A percentile compares a stretch with the other conserved stretches of the same genome.
Evolutionary conservation across 805 yeast species (phyloP).

Genomic region (Pichia eremophila): DNA sequence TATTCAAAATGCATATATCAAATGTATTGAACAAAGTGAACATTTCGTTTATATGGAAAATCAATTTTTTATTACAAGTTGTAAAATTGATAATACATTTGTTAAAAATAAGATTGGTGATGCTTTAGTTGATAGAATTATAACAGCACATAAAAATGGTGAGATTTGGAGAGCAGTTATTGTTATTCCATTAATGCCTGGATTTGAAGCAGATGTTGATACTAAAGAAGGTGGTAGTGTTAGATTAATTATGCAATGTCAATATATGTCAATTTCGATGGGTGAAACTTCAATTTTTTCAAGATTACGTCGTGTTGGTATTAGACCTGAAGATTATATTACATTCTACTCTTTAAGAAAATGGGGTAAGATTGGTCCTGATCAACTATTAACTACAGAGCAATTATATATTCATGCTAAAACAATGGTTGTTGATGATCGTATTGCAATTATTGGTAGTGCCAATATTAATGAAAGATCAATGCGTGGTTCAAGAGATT

Average conservation of each 20-base stretch:
- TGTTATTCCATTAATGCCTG: slow-evolving; percentile 94
- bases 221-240: slow-evolving; percentile 91
- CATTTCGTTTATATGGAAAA: slow-evolving; percentile 93
- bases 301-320: slow-evolving; percentile 66
- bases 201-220: slow-evolving; percentile 89
- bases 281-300: slow-evolving; percentile 86
- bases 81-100: slow-evolving; percentile 72
- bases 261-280: slow-evolving; percentile 84
- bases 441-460: slow-evolving; percentile 90
- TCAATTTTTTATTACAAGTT: slow-evolving; percentile 89
- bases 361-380: slow-evolving; percentile 88
- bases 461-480: slow-evolving; percentile 97
- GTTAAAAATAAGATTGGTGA: slow-evolving; percentile 89
- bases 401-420: slow-evolving; percentile 93
- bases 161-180: slow-evolving; percentile 85
- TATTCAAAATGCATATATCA: slow-evolving; percentile 86
- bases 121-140: slow-evolving; percentile 93
- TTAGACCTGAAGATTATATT: slow-evolving; percentile 83
- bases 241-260: slow-evolving; percentile 93
- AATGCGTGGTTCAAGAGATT: slow-evolving; percentile 88
- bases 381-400: slow-evolving; percentile 69
- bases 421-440: slow-evolving; percentile 83
- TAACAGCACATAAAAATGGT: slow-evolving; percentile 71
- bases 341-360: slow-evolving; percentile 87
- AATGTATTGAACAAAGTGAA: slow-evolving; percentile 81